Base-by-base conservation (phyloP, 495 filamentous ascomycete genomes). In the Daldinia vernicosa region DNA sequence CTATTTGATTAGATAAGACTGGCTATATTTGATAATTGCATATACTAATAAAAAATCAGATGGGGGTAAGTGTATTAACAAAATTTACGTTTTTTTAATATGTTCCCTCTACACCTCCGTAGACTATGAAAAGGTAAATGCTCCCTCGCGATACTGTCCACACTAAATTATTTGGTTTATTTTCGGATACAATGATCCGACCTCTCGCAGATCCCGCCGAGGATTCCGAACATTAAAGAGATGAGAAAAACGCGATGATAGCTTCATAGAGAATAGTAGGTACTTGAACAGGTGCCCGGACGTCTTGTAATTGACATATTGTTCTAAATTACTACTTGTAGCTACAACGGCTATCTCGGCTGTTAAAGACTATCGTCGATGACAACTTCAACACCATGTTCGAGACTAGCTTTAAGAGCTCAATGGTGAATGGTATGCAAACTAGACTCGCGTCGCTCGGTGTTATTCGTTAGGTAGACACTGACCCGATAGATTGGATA, bases 401-500 rank as follows among this genome's bases (percentile, higher is more conserved):
- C 33, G 14, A 37, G 33, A 14, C 33, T 37, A 35, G 4, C 1
- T 27, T 27, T 4, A 27, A 27, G 26, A 27, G 26, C 26, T 27
- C 11, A 35, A 35, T 35, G 7, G 32, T 35, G 8, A 37, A 37
- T 4, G 2, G 33, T 5, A 9, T 37, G 33, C 33, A 4, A 32
- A 61, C 47, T 17, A 24, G 3, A 14, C 17, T 57, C 54, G 24
- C 24, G 30, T 55, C 4, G 7, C 37, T 55, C 39, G 60, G 33
- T 35, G n/a, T 54, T 58, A 6, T 30, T 50, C 12, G 26, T 7
- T 14, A 9, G 33, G 14, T 56, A 39, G 27, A 37, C 17, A 43
- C 27, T 33, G 27, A 60, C 54, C 61, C 62, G 57, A 28, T 28
- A 69, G 17, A 22, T 27, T 65, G 63, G 67, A 27, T 37, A 27